These are phyloP conservation scores for Diacronema lutheri DNA, from an alignment of 78 protist species.

Conservation along the genomic window DNA sequence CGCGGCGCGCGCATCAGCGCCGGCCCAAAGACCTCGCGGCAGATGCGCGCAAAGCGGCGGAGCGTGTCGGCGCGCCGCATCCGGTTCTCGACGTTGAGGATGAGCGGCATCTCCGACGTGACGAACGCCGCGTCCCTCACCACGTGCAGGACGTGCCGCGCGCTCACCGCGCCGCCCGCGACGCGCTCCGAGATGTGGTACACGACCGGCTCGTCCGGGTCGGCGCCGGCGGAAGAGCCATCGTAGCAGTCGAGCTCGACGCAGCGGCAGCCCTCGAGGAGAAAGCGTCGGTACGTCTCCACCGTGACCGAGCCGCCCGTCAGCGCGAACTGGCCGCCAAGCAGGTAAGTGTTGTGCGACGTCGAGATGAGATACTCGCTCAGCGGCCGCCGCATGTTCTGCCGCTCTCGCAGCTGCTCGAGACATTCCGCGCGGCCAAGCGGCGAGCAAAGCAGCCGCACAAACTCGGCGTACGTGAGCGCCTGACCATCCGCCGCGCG, in stretches of 20 bases:
- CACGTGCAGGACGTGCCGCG: not conserved
- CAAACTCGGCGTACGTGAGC: too few species aligned
- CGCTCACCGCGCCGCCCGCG: not conserved
- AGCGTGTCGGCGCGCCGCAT: too few species aligned
- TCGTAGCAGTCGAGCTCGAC: constrained; percentile 2
- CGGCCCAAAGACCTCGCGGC: too few species aligned
- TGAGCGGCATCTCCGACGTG: not conserved
- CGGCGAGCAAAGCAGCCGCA: too few species aligned
- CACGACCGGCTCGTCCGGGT: not conserved
- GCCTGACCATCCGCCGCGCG: too few species aligned
- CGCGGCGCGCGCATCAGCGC: too few species aligned
- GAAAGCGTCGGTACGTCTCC: not conserved
- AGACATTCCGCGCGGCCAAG: too few species aligned
- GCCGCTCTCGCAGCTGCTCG: too few species aligned
- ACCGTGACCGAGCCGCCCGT: not conserved
- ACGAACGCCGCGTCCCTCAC: not conserved
- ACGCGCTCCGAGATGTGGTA: not conserved
- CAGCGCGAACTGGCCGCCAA: not conserved
- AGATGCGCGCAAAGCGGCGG: too few species aligned
- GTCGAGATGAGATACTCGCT: not conserved
- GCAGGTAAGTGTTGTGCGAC: not conserved
- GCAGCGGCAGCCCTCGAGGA: not conserved
- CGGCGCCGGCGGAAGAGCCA: not conserved
- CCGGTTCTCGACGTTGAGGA: not conserved
- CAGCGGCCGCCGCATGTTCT: not conserved